Evolutionary conservation across 768 basidiomycete genomes (phyloP).

Genomic region (Termitomyces sp.): DNA sequence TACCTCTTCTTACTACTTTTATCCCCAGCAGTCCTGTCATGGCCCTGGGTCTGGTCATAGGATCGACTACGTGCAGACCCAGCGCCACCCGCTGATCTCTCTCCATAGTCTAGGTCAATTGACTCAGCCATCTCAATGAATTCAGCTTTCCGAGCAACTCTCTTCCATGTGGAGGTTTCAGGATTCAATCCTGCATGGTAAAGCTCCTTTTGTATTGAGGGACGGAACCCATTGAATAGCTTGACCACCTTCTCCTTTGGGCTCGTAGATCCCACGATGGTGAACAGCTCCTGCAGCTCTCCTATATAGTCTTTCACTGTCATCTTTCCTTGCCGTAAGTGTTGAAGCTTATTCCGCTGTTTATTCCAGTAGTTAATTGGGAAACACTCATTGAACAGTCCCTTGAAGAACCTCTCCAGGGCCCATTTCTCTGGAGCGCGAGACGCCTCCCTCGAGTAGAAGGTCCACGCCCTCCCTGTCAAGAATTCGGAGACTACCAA

Average conservation of each 20-base stretch:
- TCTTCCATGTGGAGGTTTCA: constrained; percentile 17
- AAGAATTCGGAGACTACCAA: not conserved
- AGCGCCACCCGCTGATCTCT: too few relatives aligned
- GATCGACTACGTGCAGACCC: too few relatives aligned
- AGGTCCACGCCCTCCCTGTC: not conserved
- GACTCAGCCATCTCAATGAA: not conserved
- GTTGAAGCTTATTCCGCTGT: constrained; percentile 19
- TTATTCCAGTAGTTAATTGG: constrained; percentile 16
- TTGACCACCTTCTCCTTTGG: constrained; percentile 1
- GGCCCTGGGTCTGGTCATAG: too few relatives aligned
- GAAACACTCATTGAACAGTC: not conserved
- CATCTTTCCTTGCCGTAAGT: constrained; percentile 17
- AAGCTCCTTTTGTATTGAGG: constrained; percentile 2
- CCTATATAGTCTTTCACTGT: constrained; percentile 23
- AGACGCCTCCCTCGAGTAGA: not conserved
- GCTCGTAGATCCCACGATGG: constrained; percentile 20
- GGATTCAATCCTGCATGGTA: constrained; percentile 21
- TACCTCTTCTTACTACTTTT: too few relatives aligned
- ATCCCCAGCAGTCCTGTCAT: too few relatives aligned
- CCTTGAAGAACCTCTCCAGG: not conserved
- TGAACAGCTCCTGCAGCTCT: constrained; percentile 22
- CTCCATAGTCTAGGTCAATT: not conserved
- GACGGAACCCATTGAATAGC: constrained; percentile 23
- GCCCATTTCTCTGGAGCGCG: not conserved
- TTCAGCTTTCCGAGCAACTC: constrained; percentile 10